Evolutionary conservation across 2,329 filamentous ascomycete species (phyloP).

Genomic region (Lasiodiplodia gonubiensis): DNA sequence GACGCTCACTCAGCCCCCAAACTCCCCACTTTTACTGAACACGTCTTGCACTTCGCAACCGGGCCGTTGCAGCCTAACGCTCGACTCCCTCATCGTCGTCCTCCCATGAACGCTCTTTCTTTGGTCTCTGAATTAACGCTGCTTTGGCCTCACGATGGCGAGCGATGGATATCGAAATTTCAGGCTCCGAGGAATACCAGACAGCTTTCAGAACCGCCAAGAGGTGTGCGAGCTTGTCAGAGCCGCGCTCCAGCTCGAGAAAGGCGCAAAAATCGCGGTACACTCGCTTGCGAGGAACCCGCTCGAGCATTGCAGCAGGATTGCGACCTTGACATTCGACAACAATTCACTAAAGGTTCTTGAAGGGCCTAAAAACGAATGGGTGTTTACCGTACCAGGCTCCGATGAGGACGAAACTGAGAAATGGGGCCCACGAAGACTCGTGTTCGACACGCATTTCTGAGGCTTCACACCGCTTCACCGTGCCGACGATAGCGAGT

Average conservation of each 20-base stretch:
- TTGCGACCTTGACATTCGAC: neutral
- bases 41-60: neutral
- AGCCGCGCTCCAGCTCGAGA: neutral
- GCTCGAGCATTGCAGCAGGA: neutral
- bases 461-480: constrained; percentile 25
- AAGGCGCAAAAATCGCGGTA: neutral
- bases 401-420: neutral
- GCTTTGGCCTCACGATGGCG: neutral
- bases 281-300: neutral
- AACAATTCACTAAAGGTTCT: too few relatives aligned
- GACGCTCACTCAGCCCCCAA: neutral
- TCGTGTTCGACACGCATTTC: constrained; percentile 30
- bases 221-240: neutral
- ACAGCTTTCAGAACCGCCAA: neutral
- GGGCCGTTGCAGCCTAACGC: too few relatives aligned
- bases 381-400: neutral
- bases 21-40: neutral
- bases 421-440: neutral
- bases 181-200: neutral
- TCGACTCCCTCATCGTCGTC: neutral
- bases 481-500: neutral
- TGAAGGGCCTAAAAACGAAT: neutral
- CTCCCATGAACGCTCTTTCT: neutral
- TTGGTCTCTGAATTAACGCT: neutral
- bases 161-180: neutral